Percentiles rank a stretch among this genome's conserved stretches.
phyloP scores from a whole-genome alignment of 306 rosid genomes.

The Trifolium repens region DNA sequence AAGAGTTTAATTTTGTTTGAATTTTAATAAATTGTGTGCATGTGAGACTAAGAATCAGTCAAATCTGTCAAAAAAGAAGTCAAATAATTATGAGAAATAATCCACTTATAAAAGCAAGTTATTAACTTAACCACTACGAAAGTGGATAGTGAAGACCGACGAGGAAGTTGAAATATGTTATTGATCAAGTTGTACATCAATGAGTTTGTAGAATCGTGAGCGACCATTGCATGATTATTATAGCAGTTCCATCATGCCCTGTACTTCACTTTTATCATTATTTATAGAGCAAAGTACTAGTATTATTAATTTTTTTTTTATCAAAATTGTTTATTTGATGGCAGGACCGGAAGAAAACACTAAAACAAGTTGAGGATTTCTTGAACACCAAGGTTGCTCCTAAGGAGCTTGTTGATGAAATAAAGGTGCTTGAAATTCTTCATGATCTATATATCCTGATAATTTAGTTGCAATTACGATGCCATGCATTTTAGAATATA shows the following conservation, averaged over 20 bases:
- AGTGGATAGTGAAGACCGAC: no score
- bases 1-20: not conserved
- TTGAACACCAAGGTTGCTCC: conserved; percentile 93
- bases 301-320: not conserved
- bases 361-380: conserved; percentile 74
- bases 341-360: conserved; percentile 83
- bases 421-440: conserved; percentile 58
- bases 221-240: not conserved
- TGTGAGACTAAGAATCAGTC: not conserved
- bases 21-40: not conserved
- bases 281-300: conserved; percentile 2
- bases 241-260: no score
- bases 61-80: not conserved
- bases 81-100: no score
- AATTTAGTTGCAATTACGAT: conserved; percentile 6
- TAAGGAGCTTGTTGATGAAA: conserved; percentile 74
- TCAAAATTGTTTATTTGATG: conserved; percentile 25
- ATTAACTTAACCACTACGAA: no score
- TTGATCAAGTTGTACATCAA: not conserved
- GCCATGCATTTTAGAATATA: conserved; percentile 11
- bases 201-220: conserved; percentile 11
- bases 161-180: no score
- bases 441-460: not conserved
- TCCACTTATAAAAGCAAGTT: no score
- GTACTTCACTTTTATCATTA: no score